phyloP scores from a whole-genome alignment of 257 asterid genomes.

The Hygrophila difformis region DNA sequence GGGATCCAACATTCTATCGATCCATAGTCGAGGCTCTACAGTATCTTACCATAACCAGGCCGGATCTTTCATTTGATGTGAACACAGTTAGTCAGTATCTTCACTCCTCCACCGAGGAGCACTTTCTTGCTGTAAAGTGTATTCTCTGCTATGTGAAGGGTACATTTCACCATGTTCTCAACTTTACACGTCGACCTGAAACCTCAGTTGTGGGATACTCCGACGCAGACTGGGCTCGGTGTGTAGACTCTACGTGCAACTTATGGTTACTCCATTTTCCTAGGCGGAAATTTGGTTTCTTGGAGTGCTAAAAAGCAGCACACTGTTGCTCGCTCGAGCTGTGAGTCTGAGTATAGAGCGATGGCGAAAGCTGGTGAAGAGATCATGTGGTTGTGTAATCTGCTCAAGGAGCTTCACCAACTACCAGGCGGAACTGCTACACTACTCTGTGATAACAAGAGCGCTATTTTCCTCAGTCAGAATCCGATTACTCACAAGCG shows the following conservation, averaged over 20 bases:
- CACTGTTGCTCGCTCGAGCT: neutral
- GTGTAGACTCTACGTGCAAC: neutral
- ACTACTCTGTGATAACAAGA: neutral
- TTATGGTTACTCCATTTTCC: neutral
- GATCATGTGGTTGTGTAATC: neutral
- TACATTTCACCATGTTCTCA: neutral
- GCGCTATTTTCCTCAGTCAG: no score
- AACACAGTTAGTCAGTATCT: neutral
- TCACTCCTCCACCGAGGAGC: neutral
- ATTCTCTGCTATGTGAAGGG: conserved; percentile 1
- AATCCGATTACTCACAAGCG: no score
- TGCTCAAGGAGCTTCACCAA: neutral
- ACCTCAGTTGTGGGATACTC: neutral
- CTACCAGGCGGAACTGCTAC: neutral
- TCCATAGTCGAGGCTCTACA: neutral
- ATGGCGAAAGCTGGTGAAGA: neutral
- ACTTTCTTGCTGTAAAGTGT: neutral
- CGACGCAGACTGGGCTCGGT: neutral
- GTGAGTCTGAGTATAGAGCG: neutral
- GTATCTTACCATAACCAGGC: neutral
- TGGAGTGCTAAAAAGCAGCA: neutral
- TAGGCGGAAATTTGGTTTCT: no score
- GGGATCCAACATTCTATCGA: neutral
- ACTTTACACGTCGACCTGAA: neutral
- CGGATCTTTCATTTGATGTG: neutral